Conservation (phyloP, 192 early-diverging fungal genomes). For the Rhizoclosmatium sp. region DNA sequence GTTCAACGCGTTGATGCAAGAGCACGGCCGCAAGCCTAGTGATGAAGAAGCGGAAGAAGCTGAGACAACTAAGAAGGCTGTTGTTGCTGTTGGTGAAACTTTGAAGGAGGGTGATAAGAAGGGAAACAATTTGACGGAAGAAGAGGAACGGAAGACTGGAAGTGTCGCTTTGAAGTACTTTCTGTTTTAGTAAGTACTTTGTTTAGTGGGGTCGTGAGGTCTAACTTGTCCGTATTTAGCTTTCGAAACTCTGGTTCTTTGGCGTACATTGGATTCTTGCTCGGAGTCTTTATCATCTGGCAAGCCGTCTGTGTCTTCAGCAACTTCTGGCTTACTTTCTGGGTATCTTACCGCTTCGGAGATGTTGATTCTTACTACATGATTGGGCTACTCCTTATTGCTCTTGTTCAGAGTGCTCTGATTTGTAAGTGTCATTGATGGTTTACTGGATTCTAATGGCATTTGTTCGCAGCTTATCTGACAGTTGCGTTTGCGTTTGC, state of each 20-base stretch:
- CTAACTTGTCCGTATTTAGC: neutral
- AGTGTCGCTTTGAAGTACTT: slow-evolving; percentile 5
- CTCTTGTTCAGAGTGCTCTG: neutral
- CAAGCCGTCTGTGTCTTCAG: slow-evolving; percentile 9
- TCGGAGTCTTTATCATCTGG: neutral
- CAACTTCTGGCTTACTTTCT: slow-evolving; percentile 33
- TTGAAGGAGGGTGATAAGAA: slow-evolving; percentile 19
- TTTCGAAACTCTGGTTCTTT: slow-evolving; percentile 26
- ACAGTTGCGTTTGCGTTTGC: neutral
- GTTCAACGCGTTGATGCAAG: slow-evolving; percentile 17
- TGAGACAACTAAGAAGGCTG: neutral
- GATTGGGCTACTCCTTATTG: neutral
- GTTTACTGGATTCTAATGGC: slow-evolving; percentile 52
- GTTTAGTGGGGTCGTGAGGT: too few species aligned
- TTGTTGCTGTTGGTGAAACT: neutral
- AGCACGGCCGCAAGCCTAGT: neutral
- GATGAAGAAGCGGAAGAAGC: slow-evolving; percentile 6
- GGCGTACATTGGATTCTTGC: neutral
- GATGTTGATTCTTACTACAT: neutral
- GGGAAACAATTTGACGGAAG: slow-evolving; percentile 14
- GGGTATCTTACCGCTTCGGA: slow-evolving; percentile 21
- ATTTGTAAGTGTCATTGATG: slow-evolving; percentile 12
- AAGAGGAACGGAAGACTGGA: slow-evolving; percentile 7
- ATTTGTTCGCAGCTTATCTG: slow-evolving; percentile 66
- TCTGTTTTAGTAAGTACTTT: slow-evolving; percentile 2